Percentiles rank a stretch among this genome's conserved stretches.
phyloP scores from a whole-genome alignment of 345 rosid species.

The Garcia nutans region DNA sequence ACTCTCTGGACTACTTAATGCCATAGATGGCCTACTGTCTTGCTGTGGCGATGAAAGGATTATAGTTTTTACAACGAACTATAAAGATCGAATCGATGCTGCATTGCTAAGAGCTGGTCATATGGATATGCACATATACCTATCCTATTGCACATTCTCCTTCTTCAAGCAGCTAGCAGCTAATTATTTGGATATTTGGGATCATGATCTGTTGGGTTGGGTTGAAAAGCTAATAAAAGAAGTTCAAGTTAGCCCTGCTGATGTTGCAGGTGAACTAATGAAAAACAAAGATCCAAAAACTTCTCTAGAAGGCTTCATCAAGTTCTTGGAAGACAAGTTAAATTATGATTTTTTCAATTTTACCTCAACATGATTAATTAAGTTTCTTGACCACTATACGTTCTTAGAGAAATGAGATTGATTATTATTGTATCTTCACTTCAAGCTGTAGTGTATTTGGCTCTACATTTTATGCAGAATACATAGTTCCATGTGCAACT shows the following conservation, averaged over 20 bases:
- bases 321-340: slow-evolving; percentile 39
- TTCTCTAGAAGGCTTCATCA: slow-evolving; percentile 25
- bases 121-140: slow-evolving; percentile 42
- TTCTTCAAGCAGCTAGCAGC: slow-evolving; percentile 43
- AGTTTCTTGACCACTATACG: not conserved
- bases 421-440: not conserved
- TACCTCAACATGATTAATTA: no score
- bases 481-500: no score
- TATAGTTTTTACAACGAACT: slow-evolving; percentile 47
- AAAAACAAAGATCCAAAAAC: slow-evolving; percentile 23
- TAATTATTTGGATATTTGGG: slow-evolving; percentile 28
- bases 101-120: slow-evolving; percentile 47
- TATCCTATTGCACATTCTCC: slow-evolving; percentile 43
- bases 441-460: not conserved
- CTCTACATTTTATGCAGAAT: not conserved
- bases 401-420: not conserved
- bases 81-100: slow-evolving; percentile 40
- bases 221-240: slow-evolving; percentile 29
- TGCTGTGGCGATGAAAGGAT: slow-evolving; percentile 55
- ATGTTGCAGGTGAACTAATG: slow-evolving; percentile 45
- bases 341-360: not conserved
- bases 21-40: slow-evolving; percentile 41
- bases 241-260: slow-evolving; percentile 40
- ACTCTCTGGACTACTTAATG: slow-evolving; percentile 40
- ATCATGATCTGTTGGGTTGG: slow-evolving; percentile 24